Evolutionary conservation across 108 stramenopile genomes (phyloP), one percentile per base, ranked within the genome.

Genomic region (Cyclostephanos invisitatus): DNA sequence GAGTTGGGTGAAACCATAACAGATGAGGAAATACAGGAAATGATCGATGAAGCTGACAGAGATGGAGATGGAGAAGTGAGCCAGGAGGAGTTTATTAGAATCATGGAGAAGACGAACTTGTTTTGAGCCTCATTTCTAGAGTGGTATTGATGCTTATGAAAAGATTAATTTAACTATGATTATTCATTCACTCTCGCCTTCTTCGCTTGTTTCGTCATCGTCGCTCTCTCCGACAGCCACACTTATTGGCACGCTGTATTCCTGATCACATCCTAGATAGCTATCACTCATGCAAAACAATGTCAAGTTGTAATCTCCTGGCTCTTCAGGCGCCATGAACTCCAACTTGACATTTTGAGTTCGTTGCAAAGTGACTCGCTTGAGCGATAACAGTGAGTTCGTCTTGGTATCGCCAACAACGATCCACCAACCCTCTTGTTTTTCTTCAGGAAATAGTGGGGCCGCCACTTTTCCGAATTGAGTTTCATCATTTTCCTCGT

Each of bases 241-340:
- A 54, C 80, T 87, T 7, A 99, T 69, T 35, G 91, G 79, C 21
- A 99, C 68, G 27, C 81, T 72, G 83, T 97, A 98, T 74, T 98
- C 97, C 80, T 98, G 96, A 66, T 99, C 98, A 67, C 91, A 96
- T 15, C 99, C 99, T 62, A 98, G 56, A 75, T 98, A 98, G 67
- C 91, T 91, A 73, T 99, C 99, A 74, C 97, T 98, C 96, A 99
- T 98, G 67, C 98, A 90, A 78, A 95, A 98, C 51, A 99, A 83
- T 27, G 91, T 88, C 49, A 98, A 70, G 21, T 91, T 81, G 78
- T 97, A 95, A 68, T 97, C 91, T 50, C 99, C 99, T 32, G 94
- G 85, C 66, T 92, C 86, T 46, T 95, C 95, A 6, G 98, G 98
- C n/a, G 97, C 97, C 40, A 93, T 78, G 78, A 97, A 97, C 48